These are phyloP conservation scores for Aurifilum marmelostoma DNA, from an alignment of 2,329 filamentous ascomycete species.

Conservation along the genomic window DNA sequence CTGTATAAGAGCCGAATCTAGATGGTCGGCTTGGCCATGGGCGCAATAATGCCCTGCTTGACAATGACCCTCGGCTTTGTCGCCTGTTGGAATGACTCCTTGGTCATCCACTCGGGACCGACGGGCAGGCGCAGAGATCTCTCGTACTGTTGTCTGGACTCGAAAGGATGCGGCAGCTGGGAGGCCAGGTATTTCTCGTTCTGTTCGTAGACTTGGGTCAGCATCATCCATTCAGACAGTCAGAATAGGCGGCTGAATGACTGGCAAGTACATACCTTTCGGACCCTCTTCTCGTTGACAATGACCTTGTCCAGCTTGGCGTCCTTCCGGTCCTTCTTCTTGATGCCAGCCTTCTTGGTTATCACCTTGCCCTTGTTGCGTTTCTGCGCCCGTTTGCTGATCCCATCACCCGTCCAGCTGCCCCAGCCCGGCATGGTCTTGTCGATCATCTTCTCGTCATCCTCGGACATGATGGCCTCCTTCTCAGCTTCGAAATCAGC, in stretches of 20 bases:
- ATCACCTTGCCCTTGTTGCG: conserved; percentile 65
- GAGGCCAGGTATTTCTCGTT: conserved; percentile 87
- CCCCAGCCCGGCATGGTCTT: conserved; percentile 95
- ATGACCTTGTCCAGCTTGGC: conserved; percentile 83
- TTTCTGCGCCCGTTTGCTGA: conserved; percentile 71
- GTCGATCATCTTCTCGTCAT: conserved; percentile 82
- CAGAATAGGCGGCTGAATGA: too few relatives aligned
- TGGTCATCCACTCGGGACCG: conserved; percentile 95
- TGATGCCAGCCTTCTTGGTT: conserved; percentile 69
- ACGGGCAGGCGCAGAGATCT: conserved; percentile 82
- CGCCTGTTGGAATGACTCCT: conserved; percentile 85
- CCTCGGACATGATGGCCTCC: conserved; percentile 67
- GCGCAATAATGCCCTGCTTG: conserved; percentile 87
- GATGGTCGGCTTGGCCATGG: conserved; percentile 75
- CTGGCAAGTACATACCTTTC: conserved; percentile 66
- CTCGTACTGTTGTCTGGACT: conserved; percentile 88
- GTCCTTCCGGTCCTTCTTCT: conserved; percentile 78
- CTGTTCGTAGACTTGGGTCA: conserved; percentile 43
- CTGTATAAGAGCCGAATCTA: too few relatives aligned
- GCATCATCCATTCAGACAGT: neutral
- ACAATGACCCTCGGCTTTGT: conserved; percentile 89
- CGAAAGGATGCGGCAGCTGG: conserved; percentile 85
- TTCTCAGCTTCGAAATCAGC: conserved; percentile 84
- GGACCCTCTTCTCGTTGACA: conserved; percentile 86
- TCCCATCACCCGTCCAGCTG: conserved; percentile 82